Conservation (phyloP, 306 rosid genomes). For the Crotalaria pallida region DNA sequence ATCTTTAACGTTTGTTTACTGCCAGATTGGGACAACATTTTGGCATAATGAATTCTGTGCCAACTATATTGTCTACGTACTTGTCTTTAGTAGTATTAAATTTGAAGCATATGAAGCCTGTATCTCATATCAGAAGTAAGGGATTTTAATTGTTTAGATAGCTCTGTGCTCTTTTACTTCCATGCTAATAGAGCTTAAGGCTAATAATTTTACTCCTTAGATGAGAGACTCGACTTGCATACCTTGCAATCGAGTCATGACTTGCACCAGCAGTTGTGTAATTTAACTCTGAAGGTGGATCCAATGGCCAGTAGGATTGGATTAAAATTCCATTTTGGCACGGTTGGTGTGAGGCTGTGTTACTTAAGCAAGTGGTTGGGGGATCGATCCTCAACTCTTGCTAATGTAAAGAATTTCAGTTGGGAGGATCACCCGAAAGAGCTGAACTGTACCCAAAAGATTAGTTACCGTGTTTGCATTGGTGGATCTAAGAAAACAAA, state of each 20-base stretch:
- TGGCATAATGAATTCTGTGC: neutral
- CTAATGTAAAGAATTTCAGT: no score
- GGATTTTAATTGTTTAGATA: no score
- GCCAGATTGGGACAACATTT: neutral
- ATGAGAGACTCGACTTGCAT: neutral
- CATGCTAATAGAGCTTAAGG: neutral
- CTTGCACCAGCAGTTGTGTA: neutral
- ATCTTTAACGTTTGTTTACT: neutral
- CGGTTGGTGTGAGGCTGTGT: no score
- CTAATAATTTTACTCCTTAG: neutral
- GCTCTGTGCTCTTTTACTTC: neutral
- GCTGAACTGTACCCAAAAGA: no score
- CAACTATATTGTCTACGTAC: neutral
- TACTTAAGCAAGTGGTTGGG: neutral
- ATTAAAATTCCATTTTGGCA: neutral
- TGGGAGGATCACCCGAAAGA: no score
- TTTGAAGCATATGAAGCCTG: neutral
- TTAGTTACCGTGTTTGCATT: no score
- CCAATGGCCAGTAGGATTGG: neutral
- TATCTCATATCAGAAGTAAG: no score
- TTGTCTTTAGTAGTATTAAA: neutral
- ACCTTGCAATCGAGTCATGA: neutral
- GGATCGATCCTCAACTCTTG: no score
- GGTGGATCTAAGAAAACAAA: no score
- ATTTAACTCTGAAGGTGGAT: neutral